phyloP scores from a whole-genome alignment of 1,284 basidiomycete species.

The Cryptococcus sp. region DNA sequence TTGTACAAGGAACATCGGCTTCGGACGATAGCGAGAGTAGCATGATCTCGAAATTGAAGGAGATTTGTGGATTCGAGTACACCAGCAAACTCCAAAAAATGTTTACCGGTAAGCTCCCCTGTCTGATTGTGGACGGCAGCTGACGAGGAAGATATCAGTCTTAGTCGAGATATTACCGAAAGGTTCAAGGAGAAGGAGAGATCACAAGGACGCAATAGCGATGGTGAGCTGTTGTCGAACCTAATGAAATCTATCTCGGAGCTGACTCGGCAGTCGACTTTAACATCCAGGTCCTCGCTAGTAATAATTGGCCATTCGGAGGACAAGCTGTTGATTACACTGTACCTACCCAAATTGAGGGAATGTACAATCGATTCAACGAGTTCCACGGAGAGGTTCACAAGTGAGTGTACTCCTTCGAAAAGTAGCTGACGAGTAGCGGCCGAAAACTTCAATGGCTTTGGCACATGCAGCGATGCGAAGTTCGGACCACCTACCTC shows the following conservation, averaged over 20 bases:
- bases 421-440: slow-evolving; percentile 14
- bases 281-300: slow-evolving; percentile 88
- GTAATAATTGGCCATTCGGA: slow-evolving; percentile 93
- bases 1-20: slow-evolving; percentile 87
- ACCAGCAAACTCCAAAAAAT: slow-evolving; percentile 96
- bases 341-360: slow-evolving; percentile 80
- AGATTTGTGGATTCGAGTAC: slow-evolving; percentile 97
- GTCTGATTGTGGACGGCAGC: neutral
- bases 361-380: slow-evolving; percentile 86
- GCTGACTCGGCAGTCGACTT: slow-evolving; percentile 62
- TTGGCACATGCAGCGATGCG: slow-evolving; percentile 97
- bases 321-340: slow-evolving; percentile 79
- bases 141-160: slow-evolving; percentile 69
- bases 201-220: slow-evolving; percentile 59
- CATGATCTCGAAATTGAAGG: slow-evolving; percentile 99
- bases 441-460: slow-evolving; percentile 96
- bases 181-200: slow-evolving; percentile 93
- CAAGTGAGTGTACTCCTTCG: slow-evolving; percentile 13
- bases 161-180: slow-evolving; percentile 94
- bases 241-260: no score
- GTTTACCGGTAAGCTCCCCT: slow-evolving; percentile 82
- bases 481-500: slow-evolving; percentile 86
- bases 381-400: slow-evolving; percentile 81
- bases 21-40: slow-evolving; percentile 96
- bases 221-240: slow-evolving; percentile 21